A percentile compares a stretch with the other conserved stretches of the same genome.
Conservation (phyloP, 345 rosid genomes). For the Brassica nigra region DNA sequence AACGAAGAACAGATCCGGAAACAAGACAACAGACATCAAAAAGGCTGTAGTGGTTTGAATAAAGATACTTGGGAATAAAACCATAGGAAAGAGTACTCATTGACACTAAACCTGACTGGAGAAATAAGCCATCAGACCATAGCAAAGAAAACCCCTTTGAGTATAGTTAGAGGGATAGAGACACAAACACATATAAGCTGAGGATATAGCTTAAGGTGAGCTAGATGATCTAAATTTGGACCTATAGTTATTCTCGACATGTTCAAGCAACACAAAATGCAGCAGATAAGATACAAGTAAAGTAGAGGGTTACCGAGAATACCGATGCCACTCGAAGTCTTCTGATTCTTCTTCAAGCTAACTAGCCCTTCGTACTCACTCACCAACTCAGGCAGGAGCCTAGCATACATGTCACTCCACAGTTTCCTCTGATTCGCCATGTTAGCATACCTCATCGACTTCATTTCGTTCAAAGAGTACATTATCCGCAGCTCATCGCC, state of each 20-base stretch:
- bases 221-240: slow-evolving; percentile 6
- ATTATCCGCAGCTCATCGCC: slow-evolving; percentile 30
- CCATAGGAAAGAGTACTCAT: slow-evolving; percentile 6
- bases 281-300: slow-evolving; percentile 10
- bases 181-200: not conserved
- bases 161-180: not conserved
- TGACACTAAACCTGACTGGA: not conserved
- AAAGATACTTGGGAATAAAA: slow-evolving; percentile 10
- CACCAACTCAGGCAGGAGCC: slow-evolving; percentile 53
- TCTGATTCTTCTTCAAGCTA: slow-evolving; percentile 49
- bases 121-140: not conserved
- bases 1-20: slow-evolving; percentile 19
- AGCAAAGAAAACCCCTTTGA: slow-evolving; percentile 11
- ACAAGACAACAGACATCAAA: slow-evolving; percentile 9
- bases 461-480: slow-evolving; percentile 70
- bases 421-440: slow-evolving; percentile 56
- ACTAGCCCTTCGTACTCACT: slow-evolving; percentile 59
- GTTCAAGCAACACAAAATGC: slow-evolving; percentile 18
- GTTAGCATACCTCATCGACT: slow-evolving; percentile 67
- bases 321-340: slow-evolving; percentile 40
- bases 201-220: slow-evolving; percentile 9
- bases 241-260: slow-evolving; percentile 4
- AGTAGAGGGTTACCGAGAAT: slow-evolving; percentile 33
- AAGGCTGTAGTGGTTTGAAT: slow-evolving; percentile 5
- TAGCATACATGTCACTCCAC: slow-evolving; percentile 61